Evolutionary conservation across 2,329 filamentous ascomycete genomes (phyloP), one percentile per base, ranked within the genome.

Genomic region (Leptographium wingfieldii): DNA sequence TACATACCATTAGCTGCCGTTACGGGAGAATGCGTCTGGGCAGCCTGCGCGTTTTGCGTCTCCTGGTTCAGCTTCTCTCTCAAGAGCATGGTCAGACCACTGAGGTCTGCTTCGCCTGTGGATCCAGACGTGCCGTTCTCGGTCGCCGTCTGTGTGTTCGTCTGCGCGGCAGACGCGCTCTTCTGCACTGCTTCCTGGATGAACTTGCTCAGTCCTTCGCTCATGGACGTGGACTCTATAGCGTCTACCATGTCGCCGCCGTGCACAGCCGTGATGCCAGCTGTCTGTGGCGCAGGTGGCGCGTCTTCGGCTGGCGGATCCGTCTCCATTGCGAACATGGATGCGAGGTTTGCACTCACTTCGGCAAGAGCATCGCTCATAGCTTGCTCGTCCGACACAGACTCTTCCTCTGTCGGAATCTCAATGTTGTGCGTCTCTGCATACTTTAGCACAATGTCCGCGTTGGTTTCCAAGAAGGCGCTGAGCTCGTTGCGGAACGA

Each of bases 381-480:
- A 6, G 33, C 54, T 16, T 61, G 57, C 6, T 66, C 64, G 14
- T 67, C 67, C 5, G 62, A 49, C 11, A 59, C 61, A 4, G 62
- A 51, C 51, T 72, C 70, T 25, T 72, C 69, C 25, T 68, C 69
- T 2, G 65, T 62, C 0, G 71, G 71, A 12, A 73, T 69, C 49
- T 73, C 71, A 35, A 73, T 69, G 3, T 69, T 70, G 55, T 73
- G 74, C 63, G 65, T 72, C 60, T 66, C 72, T 19, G 71, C 71
- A 49, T 73, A 73, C n/a, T 71, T 69, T 27, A 72, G 65, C 9
- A 73, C 63, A 9, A 67, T 63, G 33, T 68, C 66, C 2, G 70
- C 62, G 35, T 72, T 69, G 6, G 66, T 61, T 51, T 68, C 67
- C n/a, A 73, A 61, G 54, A 70, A 72, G 6, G 55, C 59, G 57